A percentile compares a stretch with the other conserved stretches of the same genome.
Evolutionary conservation across 768 basidiomycete species (phyloP).

Genomic region (Mycena leptocephala): DNA sequence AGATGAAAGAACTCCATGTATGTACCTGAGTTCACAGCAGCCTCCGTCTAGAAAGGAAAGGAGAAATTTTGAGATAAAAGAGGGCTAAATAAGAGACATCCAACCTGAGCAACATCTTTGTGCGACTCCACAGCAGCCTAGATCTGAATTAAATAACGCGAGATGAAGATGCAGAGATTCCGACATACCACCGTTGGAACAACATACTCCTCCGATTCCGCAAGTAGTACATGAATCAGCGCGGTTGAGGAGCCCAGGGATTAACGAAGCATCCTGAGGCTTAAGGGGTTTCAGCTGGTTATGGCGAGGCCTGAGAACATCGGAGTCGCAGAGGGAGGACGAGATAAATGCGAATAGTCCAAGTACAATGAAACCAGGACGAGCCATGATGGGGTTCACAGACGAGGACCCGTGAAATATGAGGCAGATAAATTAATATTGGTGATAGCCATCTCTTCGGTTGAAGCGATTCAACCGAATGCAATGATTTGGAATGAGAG

Average conservation of each 20-base stretch:
- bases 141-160: not conserved
- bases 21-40: slow-evolving; percentile 21
- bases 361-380: not conserved
- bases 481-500: too few species aligned
- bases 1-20: not conserved
- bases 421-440: not conserved
- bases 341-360: not conserved
- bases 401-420: not conserved
- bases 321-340: not conserved
- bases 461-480: too few species aligned
- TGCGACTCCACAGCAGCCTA: not conserved
- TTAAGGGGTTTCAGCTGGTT: not conserved
- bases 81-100: not conserved
- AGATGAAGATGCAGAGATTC: not conserved
- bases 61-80: not conserved
- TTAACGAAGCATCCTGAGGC: not conserved
- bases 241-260: slow-evolving; percentile 11
- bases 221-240: slow-evolving; percentile 8
- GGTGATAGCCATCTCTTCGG: too few species aligned
- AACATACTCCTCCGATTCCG: slow-evolving; percentile 19
- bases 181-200: slow-evolving; percentile 9
- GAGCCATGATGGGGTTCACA: not conserved
- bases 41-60: not conserved
- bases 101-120: slow-evolving; percentile 23
- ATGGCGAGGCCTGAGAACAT: not conserved